Base-by-base conservation (phyloP, 2,329 filamentous ascomycete species). In the Dryadomyces quercus-mongolicae region DNA sequence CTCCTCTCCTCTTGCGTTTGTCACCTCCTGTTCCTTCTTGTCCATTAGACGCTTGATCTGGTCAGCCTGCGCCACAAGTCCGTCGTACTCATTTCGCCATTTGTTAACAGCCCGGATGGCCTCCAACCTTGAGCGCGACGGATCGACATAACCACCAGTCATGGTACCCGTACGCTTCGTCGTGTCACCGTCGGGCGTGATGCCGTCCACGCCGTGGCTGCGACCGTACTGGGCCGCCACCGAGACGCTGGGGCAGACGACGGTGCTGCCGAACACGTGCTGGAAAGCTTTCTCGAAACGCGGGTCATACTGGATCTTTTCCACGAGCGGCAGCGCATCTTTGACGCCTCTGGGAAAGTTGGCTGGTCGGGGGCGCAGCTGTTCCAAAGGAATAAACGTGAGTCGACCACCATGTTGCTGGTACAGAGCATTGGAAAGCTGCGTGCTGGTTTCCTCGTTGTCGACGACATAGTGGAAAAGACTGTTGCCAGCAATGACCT, bases 391-490 rank as follows among this genome's bases (percentile, higher is more conserved):
- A 78, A 97, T 92, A 64, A 96, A 96, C 0, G 94, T 98, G 18
- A 98, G 80, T 64, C 93, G 82, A 13, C 93, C 93, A 16, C 86
- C 85, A 57, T 83, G 86, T 60, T 88, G 82, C 59, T 83, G 84
- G 65, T 90, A 86, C 31, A 98, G 74, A 15, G 83, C 79, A 60
- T 92, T 86, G 46, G 93, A 82, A 38, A 96, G 80, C 60, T 82
- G 81, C 1, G 88, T 89, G 1, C 91, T 90, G 0, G 91, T 96
- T 44, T 86, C 82, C 57, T 94, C 89, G 51, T 86, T 92, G 66
- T 98, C 92, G 46, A 97, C 92, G 12, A 98, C 84, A 60, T 95
- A 95, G 68, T 98, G 89, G 70, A 98, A 98, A 9, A 98, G 76
- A 66, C 89, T 95, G 59, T 84, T 85, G 18, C 93, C 93, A 2